A percentile compares a stretch with the other conserved stretches of the same genome.
phyloP scores from a whole-genome alignment of 345 rosid species.

The Boechera retrofracta region DNA sequence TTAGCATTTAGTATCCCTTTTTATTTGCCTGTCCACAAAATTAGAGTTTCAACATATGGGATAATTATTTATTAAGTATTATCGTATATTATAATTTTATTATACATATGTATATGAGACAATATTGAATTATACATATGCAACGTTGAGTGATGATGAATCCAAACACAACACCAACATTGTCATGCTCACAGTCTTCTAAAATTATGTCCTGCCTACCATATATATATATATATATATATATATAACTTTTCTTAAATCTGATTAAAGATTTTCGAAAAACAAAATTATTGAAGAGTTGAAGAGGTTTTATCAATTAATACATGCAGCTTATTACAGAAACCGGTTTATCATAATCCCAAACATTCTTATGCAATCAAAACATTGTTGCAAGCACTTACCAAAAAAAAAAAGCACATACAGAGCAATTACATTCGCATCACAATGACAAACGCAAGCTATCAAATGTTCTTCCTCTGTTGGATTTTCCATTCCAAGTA shows the following conservation, averaged over 20 bases:
- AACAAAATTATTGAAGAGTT: not conserved
- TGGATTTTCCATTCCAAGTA: constrained; percentile 58
- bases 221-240: constrained; percentile 7
- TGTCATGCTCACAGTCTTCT: not conserved
- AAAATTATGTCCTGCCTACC: not conserved
- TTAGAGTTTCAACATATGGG: not conserved
- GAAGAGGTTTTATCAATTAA: not conserved
- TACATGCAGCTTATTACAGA: constrained; percentile 16
- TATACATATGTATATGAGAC: not conserved
- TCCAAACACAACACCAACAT: constrained; percentile 6
- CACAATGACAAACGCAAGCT: not conserved
- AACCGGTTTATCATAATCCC: constrained; percentile 4
- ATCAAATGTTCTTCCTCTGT: constrained; percentile 20
- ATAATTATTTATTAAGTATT: not conserved
- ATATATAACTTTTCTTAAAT: not conserved
- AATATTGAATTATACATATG: constrained; percentile 6
- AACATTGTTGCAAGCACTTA: not conserved
- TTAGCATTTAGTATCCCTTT: constrained; percentile 28
- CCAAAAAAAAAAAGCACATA: not conserved
- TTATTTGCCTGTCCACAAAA: constrained; percentile 27
- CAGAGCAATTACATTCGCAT: constrained; percentile 9
- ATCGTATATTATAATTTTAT: not conserved
- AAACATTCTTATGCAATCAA: not conserved
- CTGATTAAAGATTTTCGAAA: not conserved
- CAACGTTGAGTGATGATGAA: constrained; percentile 19